Percentiles rank a stretch among this genome's conserved stretches.
These are phyloP conservation scores for Hanseniaspora thailandica DNA, from an alignment of 805 yeast genomes.

Conservation along the genomic window DNA sequence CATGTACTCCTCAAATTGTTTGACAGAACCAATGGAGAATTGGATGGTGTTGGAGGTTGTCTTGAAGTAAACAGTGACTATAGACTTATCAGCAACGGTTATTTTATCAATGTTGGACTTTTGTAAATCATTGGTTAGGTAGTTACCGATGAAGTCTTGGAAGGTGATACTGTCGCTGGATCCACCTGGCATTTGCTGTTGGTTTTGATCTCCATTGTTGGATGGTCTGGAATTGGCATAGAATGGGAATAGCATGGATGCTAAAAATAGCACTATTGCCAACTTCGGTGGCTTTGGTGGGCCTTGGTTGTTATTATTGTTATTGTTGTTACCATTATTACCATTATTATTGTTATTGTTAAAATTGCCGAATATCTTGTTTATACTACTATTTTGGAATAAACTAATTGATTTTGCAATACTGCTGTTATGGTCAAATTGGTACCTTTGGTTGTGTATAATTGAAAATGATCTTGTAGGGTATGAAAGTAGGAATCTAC, in stretches of 20 bases:
- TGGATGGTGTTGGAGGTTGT: slow-evolving; percentile 18
- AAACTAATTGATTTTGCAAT: background rate
- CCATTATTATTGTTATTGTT: slow-evolving; percentile 2
- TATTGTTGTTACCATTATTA: background rate
- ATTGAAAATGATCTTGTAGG: background rate
- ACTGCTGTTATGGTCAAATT: background rate
- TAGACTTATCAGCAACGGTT: slow-evolving; percentile 57
- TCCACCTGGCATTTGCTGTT: slow-evolving; percentile 17
- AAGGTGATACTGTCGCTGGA: slow-evolving; percentile 37
- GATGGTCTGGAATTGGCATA: slow-evolving; percentile 18
- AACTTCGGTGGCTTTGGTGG: slow-evolving; percentile 9
- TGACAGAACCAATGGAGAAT: slow-evolving; percentile 82
- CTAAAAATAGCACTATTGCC: slow-evolving; percentile 4
- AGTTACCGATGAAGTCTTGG: slow-evolving; percentile 76
- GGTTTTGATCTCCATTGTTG: slow-evolving; percentile 21
- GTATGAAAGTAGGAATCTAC: background rate
- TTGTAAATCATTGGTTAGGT: slow-evolving; percentile 39
- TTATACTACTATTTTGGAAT: background rate
- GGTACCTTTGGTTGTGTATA: background rate
- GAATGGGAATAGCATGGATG: slow-evolving; percentile 4
- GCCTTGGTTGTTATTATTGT: background rate
- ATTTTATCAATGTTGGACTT: slow-evolving; percentile 66
- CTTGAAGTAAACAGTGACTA: slow-evolving; percentile 35
- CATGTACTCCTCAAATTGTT: slow-evolving; percentile 73
- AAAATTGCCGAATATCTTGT: background rate